Evolutionary conservation across 345 rosid species (phyloP).

Genomic region (sweet orange (Citrus sinensis)): DNA sequence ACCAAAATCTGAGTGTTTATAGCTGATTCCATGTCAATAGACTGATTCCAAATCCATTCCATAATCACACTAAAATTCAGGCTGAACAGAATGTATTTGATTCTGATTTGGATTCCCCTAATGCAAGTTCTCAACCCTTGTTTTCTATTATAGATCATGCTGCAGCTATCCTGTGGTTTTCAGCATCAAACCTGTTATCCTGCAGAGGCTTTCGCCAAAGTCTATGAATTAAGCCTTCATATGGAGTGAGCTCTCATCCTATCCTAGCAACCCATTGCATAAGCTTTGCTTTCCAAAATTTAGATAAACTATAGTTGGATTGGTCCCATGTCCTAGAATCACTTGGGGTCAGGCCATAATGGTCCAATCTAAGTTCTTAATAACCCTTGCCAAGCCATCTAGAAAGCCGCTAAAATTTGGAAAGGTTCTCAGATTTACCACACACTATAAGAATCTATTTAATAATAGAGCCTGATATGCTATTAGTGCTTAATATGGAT

Average conservation of each 20-base stretch:
- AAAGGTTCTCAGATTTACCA: background rate
- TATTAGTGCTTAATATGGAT: background rate
- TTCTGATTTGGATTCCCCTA: background rate
- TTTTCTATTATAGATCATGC: background rate
- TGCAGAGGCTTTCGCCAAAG: background rate
- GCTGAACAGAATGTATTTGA: background rate
- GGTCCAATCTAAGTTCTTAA: constrained; percentile 5
- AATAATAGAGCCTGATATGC: background rate
- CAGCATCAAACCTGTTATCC: background rate
- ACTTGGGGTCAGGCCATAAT: background rate
- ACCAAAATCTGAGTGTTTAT: background rate
- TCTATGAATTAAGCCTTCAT: background rate
- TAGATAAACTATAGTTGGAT: background rate
- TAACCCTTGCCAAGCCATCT: background rate
- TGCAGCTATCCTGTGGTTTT: background rate
- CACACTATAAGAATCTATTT: background rate
- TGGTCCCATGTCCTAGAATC: background rate
- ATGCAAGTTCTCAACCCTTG: background rate
- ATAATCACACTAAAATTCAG: background rate
- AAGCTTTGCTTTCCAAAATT: background rate
- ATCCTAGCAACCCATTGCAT: background rate
- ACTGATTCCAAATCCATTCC: background rate
- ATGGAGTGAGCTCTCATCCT: background rate
- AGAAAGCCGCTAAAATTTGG: background rate
- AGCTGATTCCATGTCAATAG: background rate